A percentile compares a stretch with the other conserved stretches of the same genome.
These are phyloP conservation scores for Globisporangium okanoganense DNA, from an alignment of 352 stramenopile genomes.

Conservation along the genomic window DNA sequence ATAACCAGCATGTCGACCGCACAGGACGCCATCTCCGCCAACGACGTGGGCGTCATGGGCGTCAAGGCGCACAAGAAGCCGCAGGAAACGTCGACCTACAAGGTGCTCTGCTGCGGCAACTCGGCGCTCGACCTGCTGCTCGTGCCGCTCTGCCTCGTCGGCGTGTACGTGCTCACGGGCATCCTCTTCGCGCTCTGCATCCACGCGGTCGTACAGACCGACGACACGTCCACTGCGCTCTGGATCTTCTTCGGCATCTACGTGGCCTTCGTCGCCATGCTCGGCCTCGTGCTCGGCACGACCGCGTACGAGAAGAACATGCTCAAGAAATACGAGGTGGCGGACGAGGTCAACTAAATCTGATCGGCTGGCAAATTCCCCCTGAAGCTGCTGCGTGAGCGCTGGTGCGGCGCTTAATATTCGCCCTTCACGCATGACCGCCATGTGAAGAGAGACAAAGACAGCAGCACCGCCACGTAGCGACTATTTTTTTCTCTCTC, in stretches of 20 bases:
- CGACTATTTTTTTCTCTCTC: background rate
- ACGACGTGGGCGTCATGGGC: constrained; percentile 39
- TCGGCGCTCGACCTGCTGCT: constrained; percentile 68
- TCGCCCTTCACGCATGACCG: background rate
- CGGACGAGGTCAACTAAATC: constrained; percentile 16
- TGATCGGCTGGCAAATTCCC: background rate
- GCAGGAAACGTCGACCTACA: constrained; percentile 26
- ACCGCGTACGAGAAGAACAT: constrained; percentile 65
- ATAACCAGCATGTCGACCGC: constrained; percentile 9
- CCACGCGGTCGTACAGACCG: constrained; percentile 67
- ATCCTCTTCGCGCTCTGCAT: constrained; percentile 71
- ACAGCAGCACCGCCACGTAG: background rate
- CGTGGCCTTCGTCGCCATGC: constrained; percentile 54
- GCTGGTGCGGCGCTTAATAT: background rate
- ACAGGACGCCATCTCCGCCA: constrained; percentile 18
- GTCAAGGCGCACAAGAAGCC: constrained; percentile 50
- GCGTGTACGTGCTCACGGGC: constrained; percentile 59
- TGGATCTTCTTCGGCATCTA: constrained; percentile 81
- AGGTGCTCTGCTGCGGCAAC: constrained; percentile 65
- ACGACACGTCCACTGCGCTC: constrained; percentile 73
- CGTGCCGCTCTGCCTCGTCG: constrained; percentile 56
- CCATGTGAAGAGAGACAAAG: background rate
- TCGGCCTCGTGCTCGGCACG: constrained; percentile 56
- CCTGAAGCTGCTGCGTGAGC: background rate
- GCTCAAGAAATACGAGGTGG: constrained; percentile 42